Evolutionary conservation across 2,329 filamentous ascomycete species (phyloP), one percentile per base, ranked within the genome.

Genomic region (Pseudocercospora crystallina): DNA sequence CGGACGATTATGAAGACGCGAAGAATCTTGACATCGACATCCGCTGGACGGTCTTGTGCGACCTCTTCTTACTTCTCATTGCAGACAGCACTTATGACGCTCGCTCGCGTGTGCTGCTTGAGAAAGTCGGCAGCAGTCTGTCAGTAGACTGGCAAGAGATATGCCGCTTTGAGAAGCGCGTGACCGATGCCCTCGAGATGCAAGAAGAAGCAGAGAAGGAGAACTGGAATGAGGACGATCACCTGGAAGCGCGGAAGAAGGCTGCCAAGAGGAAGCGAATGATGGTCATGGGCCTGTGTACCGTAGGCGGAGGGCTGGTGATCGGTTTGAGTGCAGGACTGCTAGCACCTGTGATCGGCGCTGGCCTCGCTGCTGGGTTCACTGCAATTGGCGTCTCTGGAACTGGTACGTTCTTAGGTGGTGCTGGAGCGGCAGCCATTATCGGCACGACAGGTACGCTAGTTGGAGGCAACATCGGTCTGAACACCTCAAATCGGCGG

Each of bases 111-210:
- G 80, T 85, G 35, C 76, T 99, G 26, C 75, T 99, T 5, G 92
- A 97, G 71, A 79, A 82, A 48, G 90, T 97, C 1, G 94, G 87
- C 32, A 79, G 82, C 45, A 86, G 87, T 54, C 80, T 99, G 61
- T 84, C 88, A 36, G 85, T 99, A 7, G 80, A 86, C 10, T 95
- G 89, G 90, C 77, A 95, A 47, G 94, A 99, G 59, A 95, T 97
- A 51, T 95, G 90, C 71, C 85, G 90, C 34, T 99, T 99, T 65
- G 94, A 99, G 73, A 97, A 96, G 73, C 86, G 90, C 46, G 90
- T 99, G 5, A 96, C 94, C 7, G 94, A 99, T 71, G 90, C 94
- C 1, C 76, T 99, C 15, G 94, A 99, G 71, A 96, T 99, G 90
- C 92, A 97, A 71, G 90, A 97, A 70, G 85, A 88, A 40, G 89